Conservation (phyloP, 2,329 filamentous ascomycete species). For the Xylaria sp. region DNA sequence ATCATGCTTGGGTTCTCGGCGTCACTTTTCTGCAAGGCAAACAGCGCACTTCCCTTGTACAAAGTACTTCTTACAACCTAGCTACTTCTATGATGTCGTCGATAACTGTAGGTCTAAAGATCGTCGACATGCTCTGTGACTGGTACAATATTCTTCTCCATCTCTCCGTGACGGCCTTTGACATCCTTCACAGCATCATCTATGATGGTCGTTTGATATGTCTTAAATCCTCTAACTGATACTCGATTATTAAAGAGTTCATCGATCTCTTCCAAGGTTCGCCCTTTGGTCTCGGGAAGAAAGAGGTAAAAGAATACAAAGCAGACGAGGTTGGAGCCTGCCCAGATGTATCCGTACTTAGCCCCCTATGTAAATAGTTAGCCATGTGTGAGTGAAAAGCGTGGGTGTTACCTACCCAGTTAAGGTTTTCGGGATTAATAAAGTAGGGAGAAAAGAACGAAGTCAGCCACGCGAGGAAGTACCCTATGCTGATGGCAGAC, state of each 20-base stretch:
- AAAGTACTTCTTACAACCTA: not conserved
- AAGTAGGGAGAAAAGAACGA: slow-evolving; percentile 49
- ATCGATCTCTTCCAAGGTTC: slow-evolving; percentile 49
- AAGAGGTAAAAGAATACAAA: slow-evolving; percentile 48
- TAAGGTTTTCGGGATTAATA: slow-evolving; percentile 47
- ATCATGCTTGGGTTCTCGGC: not conserved
- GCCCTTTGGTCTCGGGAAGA: slow-evolving; percentile 47
- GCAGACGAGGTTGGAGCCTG: slow-evolving; percentile 46
- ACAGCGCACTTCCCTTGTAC: not conserved
- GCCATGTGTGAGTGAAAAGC: not conserved
- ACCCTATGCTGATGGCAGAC: slow-evolving; percentile 60
- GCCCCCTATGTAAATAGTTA: slow-evolving; percentile 49
- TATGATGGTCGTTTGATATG: slow-evolving; percentile 44
- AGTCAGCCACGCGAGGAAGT: slow-evolving; percentile 57
- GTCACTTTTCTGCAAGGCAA: not conserved
- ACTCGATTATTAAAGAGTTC: slow-evolving; percentile 48
- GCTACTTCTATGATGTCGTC: not conserved
- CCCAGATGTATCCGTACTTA: slow-evolving; percentile 58
- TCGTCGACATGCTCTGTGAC: slow-evolving; percentile 38
- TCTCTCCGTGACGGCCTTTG: slow-evolving; percentile 25
- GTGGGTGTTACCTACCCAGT: slow-evolving; percentile 44
- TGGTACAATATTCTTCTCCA: slow-evolving; percentile 26
- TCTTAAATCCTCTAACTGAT: slow-evolving; percentile 45
- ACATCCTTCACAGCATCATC: slow-evolving; percentile 44
- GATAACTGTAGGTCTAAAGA: not conserved